These are phyloP conservation scores for Pezicula neosporulosa DNA, from an alignment of 2,329 filamentous ascomycete genomes.

Conservation along the genomic window DNA sequence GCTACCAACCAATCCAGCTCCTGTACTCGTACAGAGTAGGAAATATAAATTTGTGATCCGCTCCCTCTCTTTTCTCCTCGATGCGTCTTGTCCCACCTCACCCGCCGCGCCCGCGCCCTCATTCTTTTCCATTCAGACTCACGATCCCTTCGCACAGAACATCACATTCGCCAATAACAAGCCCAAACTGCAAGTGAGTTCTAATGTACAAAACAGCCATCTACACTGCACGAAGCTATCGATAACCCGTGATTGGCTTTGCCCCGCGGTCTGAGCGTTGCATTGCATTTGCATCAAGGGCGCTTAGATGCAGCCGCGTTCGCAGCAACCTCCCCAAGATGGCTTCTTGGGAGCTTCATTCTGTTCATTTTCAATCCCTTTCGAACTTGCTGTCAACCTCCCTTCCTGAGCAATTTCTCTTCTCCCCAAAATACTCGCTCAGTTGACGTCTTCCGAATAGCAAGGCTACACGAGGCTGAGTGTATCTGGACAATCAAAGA, in stretches of 20 bases:
- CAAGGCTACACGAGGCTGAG: slow-evolving; percentile 2
- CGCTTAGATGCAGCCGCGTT: slow-evolving; percentile 1
- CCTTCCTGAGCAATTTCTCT: background rate
- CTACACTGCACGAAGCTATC: background rate
- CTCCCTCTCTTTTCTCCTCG: too few relatives aligned
- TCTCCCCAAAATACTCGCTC: too few relatives aligned
- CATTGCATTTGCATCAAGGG: background rate
- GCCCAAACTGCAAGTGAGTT: too few relatives aligned
- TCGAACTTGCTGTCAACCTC: background rate
- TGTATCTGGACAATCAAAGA: background rate
- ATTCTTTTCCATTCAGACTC: too few relatives aligned
- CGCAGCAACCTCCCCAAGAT: background rate
- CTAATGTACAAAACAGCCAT: background rate
- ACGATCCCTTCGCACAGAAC: too few relatives aligned
- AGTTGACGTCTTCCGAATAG: background rate
- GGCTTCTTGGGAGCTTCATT: background rate
- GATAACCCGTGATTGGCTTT: background rate
- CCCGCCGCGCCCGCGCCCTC: too few relatives aligned
- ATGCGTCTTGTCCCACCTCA: too few relatives aligned
- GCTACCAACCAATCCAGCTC: too few relatives aligned
- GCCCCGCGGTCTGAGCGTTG: background rate
- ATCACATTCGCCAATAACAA: too few relatives aligned
- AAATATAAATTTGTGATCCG: too few relatives aligned
- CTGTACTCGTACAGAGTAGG: too few relatives aligned
- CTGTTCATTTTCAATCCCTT: background rate